phyloP scores from a whole-genome alignment of 768 basidiomycete genomes.

The Lactarius trivialis region DNA sequence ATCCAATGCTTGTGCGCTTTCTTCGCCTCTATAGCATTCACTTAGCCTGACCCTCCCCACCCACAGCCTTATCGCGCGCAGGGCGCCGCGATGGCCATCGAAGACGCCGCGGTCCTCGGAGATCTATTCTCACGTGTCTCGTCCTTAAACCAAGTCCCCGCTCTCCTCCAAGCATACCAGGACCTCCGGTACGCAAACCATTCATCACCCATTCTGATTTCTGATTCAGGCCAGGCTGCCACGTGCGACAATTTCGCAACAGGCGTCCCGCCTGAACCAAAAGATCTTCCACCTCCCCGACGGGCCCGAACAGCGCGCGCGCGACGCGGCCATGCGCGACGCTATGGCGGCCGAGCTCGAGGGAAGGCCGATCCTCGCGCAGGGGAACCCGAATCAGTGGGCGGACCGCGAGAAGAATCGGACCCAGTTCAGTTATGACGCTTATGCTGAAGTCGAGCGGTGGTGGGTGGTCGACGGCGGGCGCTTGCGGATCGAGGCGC shows the following conservation, averaged over 20 bases:
- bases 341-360: conserved; percentile 40
- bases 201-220: not conserved
- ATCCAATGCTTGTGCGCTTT: conserved; percentile 36
- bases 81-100: conserved; percentile 42
- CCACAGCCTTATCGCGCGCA: conserved; percentile 38
- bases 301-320: conserved; percentile 43
- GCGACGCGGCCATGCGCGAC: conserved; percentile 45
- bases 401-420: conserved; percentile 46
- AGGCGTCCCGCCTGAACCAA: conserved; percentile 44
- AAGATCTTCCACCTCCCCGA: conserved; percentile 50
- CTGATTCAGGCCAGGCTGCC: conserved; percentile 26
- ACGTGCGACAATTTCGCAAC: conserved; percentile 46
- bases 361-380: conserved; percentile 23
- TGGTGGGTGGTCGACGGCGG: conserved; percentile 44
- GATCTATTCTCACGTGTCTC: conserved; percentile 45
- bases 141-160: conserved; percentile 35
- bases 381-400: conserved; percentile 49
- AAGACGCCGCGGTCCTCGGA: conserved; percentile 44
- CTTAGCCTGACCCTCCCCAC: not conserved
- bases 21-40: not conserved
- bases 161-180: conserved; percentile 47
- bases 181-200: conserved; percentile 33
- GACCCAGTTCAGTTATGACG: conserved; percentile 48
- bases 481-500: conserved; percentile 12
- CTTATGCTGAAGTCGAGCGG: conserved; percentile 42